Base-by-base conservation (phyloP, 805 yeast species). In the Saccharomycopsis capsularis region DNA sequence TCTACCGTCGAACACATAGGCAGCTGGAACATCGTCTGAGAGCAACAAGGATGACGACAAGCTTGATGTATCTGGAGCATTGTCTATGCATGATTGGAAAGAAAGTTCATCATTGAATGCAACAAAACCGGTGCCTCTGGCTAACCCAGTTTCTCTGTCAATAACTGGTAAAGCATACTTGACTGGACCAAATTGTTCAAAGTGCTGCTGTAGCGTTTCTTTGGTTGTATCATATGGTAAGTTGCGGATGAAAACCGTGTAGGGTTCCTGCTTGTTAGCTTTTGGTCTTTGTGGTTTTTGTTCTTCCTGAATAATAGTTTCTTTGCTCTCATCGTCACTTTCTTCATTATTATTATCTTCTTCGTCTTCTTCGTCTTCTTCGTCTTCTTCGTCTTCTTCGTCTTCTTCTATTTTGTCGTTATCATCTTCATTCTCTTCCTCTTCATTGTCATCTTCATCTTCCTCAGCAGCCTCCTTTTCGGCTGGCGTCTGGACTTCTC, bases 91-190 rank as follows among this genome's bases (percentile, higher is more conserved):
- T 46, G 76, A 74, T 29, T 74, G 73, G 58, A 79, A 85, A 2
- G 84, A 77, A 3, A 74, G 79, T 47, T 76, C 78, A 21, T 74
- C 68, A 44, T 63, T 65, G 62, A 93, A 93, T 0, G 96, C 95
- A 39, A 93, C 95, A 63, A 93, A 93, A 0, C 96, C 99, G 0
- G 96, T 84, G 54, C 99, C 99, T 63, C 75, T 85, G 11, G 98
- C 91, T 52, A 86, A 69, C 4, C 95, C 95, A 2, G 95, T 81
- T 48, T 73, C 83, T 60, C 73, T 85, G 60, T 93, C 99, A 54
- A 83, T 72, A 13, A 93, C 99, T 0, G 98, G 96, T 40, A 93
- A 73, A 1, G 99, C 99, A 63, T 89, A 93, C 58, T 84, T 82
- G 21, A 93, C 88, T 4, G 85, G 76, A 11, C 99, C 99, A 63